Evolutionary conservation across 2,329 filamentous ascomycete genomes (phyloP).

Genomic region (Colletotrichum gigasporum): DNA sequence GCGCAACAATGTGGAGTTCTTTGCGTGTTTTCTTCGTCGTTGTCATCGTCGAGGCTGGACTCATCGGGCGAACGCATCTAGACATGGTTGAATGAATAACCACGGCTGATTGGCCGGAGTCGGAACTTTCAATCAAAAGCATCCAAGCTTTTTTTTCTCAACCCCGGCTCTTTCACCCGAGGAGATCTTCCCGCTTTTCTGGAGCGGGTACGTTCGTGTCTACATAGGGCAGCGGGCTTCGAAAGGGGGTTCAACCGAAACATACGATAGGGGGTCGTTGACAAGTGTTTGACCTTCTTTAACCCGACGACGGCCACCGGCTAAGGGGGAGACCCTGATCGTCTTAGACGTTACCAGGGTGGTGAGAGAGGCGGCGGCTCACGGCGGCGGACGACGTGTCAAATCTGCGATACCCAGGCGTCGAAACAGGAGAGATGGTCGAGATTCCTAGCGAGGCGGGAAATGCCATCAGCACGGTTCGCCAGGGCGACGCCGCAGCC

Average conservation of each 20-base stretch:
- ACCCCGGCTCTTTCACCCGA: background rate
- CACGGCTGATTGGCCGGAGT: background rate
- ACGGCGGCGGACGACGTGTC: no score
- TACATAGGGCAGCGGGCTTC: no score
- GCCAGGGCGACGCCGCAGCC: background rate
- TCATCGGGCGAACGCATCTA: background rate
- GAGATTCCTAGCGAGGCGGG: no score
- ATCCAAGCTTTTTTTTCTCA: no score
- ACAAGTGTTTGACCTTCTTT: constrained; percentile 14
- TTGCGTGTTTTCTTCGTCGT: background rate
- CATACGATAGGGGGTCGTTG: background rate
- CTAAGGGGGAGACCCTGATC: background rate
- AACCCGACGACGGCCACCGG: background rate
- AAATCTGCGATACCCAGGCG: no score
- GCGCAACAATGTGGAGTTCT: constrained; percentile 9
- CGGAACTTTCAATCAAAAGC: no score
- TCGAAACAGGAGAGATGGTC: no score
- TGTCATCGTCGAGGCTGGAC: background rate
- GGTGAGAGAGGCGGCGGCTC: no score
- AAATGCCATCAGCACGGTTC: background rate
- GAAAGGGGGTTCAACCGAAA: background rate
- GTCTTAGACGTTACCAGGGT: no score
- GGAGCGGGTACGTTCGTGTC: no score
- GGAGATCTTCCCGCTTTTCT: background rate
- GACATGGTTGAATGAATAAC: background rate